Percentiles rank a stretch among this genome's conserved stretches.
phyloP scores from a whole-genome alignment of 2,329 filamentous ascomycete genomes.

The Bretziella fagacearum region DNA sequence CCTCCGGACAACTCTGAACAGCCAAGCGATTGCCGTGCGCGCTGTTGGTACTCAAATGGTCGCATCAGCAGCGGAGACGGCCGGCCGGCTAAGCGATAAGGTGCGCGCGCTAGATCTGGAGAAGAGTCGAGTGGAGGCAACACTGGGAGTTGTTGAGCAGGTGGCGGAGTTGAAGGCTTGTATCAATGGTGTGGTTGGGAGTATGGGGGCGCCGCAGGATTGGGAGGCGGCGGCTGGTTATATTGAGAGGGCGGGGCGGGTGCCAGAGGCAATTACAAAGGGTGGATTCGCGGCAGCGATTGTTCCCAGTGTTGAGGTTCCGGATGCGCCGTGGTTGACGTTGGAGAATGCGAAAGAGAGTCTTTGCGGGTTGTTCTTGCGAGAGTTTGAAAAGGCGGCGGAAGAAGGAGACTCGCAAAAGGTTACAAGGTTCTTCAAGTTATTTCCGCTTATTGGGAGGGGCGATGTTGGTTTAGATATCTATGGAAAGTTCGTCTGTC shows the following conservation, averaged over 20 bases:
- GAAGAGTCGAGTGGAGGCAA: slow-evolving; percentile 80
- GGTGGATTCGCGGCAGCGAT: slow-evolving; percentile 81
- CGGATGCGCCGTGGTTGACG: slow-evolving; percentile 75
- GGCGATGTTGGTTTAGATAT: slow-evolving; percentile 82
- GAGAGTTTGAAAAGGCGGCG: slow-evolving; percentile 88
- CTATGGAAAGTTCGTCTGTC: slow-evolving; percentile 90
- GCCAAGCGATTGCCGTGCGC: slow-evolving; percentile 70
- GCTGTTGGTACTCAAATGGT: slow-evolving; percentile 84
- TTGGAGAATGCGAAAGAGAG: slow-evolving; percentile 77
- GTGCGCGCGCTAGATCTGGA: slow-evolving; percentile 81
- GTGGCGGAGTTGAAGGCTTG: slow-evolving; percentile 95
- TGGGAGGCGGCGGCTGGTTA: slow-evolving; percentile 95
- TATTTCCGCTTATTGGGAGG: slow-evolving; percentile 85
- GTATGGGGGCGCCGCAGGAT: slow-evolving; percentile 94
- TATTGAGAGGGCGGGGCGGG: slow-evolving; percentile 62
- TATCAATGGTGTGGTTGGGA: slow-evolving; percentile 81
- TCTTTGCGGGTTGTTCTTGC: slow-evolving; percentile 73
- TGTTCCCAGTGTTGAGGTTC: slow-evolving; percentile 89
- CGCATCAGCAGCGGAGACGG: slow-evolving; percentile 67
- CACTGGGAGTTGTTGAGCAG: slow-evolving; percentile 81
- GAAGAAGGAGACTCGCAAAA: slow-evolving; percentile 72
- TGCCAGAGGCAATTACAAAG: slow-evolving; percentile 63
- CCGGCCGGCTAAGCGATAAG: slow-evolving; percentile 66
- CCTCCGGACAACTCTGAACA: slow-evolving; percentile 70
- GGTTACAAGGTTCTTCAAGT: slow-evolving; percentile 92